Percentiles rank a stretch among this genome's conserved stretches.
phyloP scores from a whole-genome alignment of 1,139 yeast genomes.

The Komagataea norvegica region DNA sequence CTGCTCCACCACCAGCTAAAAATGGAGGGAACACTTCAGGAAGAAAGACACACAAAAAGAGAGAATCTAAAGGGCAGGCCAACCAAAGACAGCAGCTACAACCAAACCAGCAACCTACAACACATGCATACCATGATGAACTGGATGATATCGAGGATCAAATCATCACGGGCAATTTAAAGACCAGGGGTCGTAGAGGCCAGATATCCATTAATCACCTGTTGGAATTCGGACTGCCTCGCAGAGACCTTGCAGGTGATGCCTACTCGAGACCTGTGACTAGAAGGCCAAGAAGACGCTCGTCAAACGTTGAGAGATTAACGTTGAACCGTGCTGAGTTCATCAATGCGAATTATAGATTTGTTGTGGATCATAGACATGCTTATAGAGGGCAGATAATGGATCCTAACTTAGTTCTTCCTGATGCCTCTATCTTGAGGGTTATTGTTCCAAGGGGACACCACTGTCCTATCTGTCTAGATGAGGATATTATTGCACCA shows the following conservation, averaged over 20 bases:
- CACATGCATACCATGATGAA: conserved; percentile 11
- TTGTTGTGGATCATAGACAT: conserved; percentile 63
- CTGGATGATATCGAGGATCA: conserved; percentile 34
- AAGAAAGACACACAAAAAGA: conserved; percentile 8
- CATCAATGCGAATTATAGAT: conserved; percentile 80
- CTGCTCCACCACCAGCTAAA: conserved; percentile 19
- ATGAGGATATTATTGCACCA: conserved; percentile 84
- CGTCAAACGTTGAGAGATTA: conserved; percentile 24
- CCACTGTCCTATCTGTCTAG: conserved; percentile 87
- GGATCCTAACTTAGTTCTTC: conserved; percentile 75
- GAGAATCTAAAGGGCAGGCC: conserved; percentile 11
- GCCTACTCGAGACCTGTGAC: conserved; percentile 10
- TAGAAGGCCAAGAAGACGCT: conserved; percentile 24
- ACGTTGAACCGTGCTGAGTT: conserved; percentile 66
- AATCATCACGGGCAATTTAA: conserved; percentile 31
- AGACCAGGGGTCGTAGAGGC: conserved; percentile 42
- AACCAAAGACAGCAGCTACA: conserved; percentile 10
- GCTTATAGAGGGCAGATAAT: conserved; percentile 51
- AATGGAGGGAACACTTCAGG: not conserved
- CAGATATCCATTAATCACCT: conserved; percentile 61
- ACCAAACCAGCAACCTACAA: not conserved
- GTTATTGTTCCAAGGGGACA: conserved; percentile 71
- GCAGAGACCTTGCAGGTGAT: conserved; percentile 34
- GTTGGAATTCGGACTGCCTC: conserved; percentile 57
- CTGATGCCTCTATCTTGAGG: conserved; percentile 57